A percentile compares a stretch with the other conserved stretches of the same genome.
Conservation (phyloP, 345 rosid species). For the rapeseed (Brassica napus) region DNA sequence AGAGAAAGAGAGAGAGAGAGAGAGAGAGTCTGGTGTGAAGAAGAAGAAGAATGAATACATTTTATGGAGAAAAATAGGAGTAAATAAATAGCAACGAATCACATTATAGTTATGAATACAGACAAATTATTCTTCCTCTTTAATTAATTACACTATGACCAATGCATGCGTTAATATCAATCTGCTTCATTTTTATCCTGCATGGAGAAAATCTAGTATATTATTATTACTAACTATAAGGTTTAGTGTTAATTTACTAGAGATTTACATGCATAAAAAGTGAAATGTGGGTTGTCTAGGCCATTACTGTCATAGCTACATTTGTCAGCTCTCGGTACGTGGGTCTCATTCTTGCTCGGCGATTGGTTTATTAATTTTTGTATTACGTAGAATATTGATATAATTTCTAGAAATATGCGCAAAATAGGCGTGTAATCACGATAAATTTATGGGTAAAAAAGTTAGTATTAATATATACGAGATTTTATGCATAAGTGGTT, state of each 20-base stretch:
- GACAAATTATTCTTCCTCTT: not conserved
- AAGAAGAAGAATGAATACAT: not conserved
- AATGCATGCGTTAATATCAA: not conserved
- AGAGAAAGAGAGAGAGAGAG: slow-evolving; percentile 37
- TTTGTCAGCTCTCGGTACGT: too few species aligned
- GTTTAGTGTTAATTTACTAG: not conserved
- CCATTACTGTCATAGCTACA: too few species aligned
- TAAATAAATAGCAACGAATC: not conserved
- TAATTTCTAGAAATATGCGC: too few species aligned
- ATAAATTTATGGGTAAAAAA: too few species aligned
- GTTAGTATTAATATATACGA: too few species aligned
- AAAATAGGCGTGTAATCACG: too few species aligned
- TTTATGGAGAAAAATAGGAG: not conserved
- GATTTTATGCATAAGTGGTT: too few species aligned
- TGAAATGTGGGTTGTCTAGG: too few species aligned
- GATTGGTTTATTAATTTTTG: too few species aligned
- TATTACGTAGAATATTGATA: too few species aligned
- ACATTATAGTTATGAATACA: not conserved
- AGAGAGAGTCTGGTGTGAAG: not conserved
- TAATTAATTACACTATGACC: not conserved
- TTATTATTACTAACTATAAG: not conserved
- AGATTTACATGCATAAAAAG: not conserved
- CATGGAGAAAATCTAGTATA: not conserved
- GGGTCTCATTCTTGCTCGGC: too few species aligned
- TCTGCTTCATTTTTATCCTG: not conserved